These are phyloP conservation scores for Sphagnum magellanicum DNA, from an alignment of 228 moss, liverwort and hornwort species.

Conservation along the genomic window DNA sequence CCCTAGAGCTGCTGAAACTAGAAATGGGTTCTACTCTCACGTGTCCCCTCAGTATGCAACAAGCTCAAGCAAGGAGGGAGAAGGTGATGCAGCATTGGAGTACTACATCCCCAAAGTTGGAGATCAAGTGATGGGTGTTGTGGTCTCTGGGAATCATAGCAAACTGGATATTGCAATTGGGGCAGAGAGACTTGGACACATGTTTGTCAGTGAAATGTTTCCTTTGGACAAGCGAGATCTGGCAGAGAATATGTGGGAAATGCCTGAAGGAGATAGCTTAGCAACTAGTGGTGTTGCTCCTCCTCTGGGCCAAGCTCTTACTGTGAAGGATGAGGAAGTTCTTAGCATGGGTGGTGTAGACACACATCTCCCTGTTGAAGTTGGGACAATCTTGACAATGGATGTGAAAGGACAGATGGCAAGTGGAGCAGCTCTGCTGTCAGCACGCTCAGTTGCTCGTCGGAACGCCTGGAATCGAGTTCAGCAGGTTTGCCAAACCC, in stretches of 20 bases:
- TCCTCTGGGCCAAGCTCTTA: slow-evolving; percentile 26
- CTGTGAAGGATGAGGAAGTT: slow-evolving; percentile 38
- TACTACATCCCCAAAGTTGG: slow-evolving; percentile 60
- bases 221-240: slow-evolving; percentile 48
- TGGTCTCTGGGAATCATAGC: slow-evolving; percentile 47
- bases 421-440: slow-evolving; percentile 69
- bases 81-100: slow-evolving; percentile 16
- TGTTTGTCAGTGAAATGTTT: slow-evolving; percentile 65
- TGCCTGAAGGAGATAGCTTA: slow-evolving; percentile 12
- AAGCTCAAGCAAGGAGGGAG: too few species aligned
- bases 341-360: slow-evolving; percentile 10
- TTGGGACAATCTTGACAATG: slow-evolving; percentile 54
- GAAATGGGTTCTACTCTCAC: too few species aligned
- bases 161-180: slow-evolving; percentile 69
- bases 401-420: slow-evolving; percentile 45
- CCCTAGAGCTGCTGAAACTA: too few species aligned
- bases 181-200: slow-evolving; percentile 46
- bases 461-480: slow-evolving; percentile 77
- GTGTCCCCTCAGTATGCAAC: too few species aligned
- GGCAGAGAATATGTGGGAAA: slow-evolving; percentile 40
- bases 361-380: slow-evolving; percentile 23
- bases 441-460: slow-evolving; percentile 52
- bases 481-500: slow-evolving; percentile 36
- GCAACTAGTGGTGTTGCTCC: not conserved
- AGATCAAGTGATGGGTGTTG: slow-evolving; percentile 61